Percentiles rank a stretch among this genome's conserved stretches.
Conservation (phyloP, 441 rosid species). For the Gossypium davidsonii region DNA sequence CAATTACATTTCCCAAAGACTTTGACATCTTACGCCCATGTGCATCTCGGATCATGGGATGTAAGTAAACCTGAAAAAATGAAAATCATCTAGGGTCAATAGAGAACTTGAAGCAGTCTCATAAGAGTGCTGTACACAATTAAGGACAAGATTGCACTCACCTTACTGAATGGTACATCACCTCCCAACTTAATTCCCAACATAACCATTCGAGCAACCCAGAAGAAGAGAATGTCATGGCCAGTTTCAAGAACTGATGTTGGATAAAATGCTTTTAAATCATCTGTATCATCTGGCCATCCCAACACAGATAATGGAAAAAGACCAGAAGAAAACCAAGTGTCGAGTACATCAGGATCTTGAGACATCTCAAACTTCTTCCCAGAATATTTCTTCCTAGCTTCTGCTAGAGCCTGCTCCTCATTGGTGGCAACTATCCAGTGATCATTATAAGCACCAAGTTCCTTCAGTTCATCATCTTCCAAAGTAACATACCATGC, state of each 20-base stretch:
- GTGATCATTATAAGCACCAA: constrained; percentile 72
- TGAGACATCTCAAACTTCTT: constrained; percentile 63
- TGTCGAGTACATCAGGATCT: constrained; percentile 94
- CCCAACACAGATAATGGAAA: constrained; percentile 79
- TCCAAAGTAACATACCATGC: constrained; percentile 85
- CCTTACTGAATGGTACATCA: constrained; percentile 87
- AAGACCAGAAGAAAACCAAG: constrained; percentile 95
- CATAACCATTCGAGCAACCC: constrained; percentile 99
- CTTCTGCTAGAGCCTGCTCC: constrained; percentile 58
- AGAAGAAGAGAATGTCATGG: constrained; percentile 87
- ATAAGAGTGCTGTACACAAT: not conserved
- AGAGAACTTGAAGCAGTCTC: not conserved
- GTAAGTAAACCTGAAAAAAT: constrained; percentile 66
- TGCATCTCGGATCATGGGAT: constrained; percentile 98
- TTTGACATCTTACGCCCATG: constrained; percentile 98
- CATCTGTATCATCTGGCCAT: constrained; percentile 89
- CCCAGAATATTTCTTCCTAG: constrained; percentile 48
- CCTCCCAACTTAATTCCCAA: constrained; percentile 79
- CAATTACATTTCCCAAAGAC: constrained; percentile 90
- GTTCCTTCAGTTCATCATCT: constrained; percentile 66
- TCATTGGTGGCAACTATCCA: constrained; percentile 84
- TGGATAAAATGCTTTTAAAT: constrained; percentile 77
- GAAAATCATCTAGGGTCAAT: constrained; percentile 6
- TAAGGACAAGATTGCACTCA: constrained; percentile 21
- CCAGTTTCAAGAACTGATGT: constrained; percentile 93